Evolutionary conservation across 257 asterid genomes (phyloP), one percentile per base, ranked within the genome.

Genomic region (Solanum paucissectum): DNA sequence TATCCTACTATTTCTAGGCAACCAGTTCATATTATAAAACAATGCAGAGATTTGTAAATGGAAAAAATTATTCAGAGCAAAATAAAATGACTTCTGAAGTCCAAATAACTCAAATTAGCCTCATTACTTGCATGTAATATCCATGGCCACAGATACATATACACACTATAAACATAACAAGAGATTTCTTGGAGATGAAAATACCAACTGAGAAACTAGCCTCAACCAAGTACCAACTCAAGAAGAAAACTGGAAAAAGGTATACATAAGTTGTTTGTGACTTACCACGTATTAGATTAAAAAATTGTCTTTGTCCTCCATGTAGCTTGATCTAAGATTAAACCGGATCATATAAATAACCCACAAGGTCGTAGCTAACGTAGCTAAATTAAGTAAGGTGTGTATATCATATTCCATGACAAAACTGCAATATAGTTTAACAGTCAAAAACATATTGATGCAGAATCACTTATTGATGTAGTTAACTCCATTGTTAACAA

Each of bases 381-480:
- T 94, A 85, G 94, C 91, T 92, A 94, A 83, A 91, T 94, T 96
- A 88, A 94, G 98, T 75, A 94, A 64, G 40, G 98, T 94, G 94
- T 94, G 98, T 85, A 94, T 94, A 89, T 94, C 98, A 44, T 91
- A 94, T 90, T 94, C 98, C 98, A 94, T 94, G 27, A 94, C 96
- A 87, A 94, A 88, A 90, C 95, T 94, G 77, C 98, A 94, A 89
- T 94, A 94, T 90, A 94, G 84, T 92, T 96, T 93, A 91, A 93
- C 96, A 88, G 94, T 95, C 90, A 93, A 72, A 90, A 94, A 93
- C 85, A 93, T 69, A 83, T 33, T 33, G 34, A 33, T 33, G 34
- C 34, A 33, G 29, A 29, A 29, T 29, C 29, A 29, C 29, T 29
- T 29, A 29, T 29, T 29, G 29, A 29, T 29, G 29, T 29, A 29